Conservation (phyloP, 208 protist species). For the Trypanosoma mega region DNA sequence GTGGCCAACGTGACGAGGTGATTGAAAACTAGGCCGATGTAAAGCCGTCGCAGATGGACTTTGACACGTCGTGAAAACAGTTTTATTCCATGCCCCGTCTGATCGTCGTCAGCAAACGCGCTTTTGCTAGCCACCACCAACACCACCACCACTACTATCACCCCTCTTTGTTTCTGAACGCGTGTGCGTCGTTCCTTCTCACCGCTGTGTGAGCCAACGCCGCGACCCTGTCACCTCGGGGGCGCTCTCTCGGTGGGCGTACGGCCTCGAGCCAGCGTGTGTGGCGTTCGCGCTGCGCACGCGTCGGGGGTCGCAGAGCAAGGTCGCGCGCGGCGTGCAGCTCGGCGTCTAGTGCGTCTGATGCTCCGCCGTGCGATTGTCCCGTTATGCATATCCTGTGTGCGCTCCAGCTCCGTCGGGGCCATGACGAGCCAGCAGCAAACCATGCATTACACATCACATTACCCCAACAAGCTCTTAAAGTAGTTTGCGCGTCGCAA, state of each 20-base stretch:
- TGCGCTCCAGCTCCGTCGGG: conserved; percentile 37
- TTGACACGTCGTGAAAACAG: conserved; percentile 31
- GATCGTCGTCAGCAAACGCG: conserved; percentile 11
- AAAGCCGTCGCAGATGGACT: conserved; percentile 49
- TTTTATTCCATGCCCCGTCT: conserved; percentile 29
- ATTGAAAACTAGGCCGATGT: conserved; percentile 39
- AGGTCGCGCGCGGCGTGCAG: conserved; percentile 29
- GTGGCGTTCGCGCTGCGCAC: conserved; percentile 7
- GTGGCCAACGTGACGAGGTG: conserved; percentile 11
- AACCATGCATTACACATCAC: conserved; percentile 39
- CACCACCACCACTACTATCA: neutral
- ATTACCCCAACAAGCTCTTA: conserved; percentile 14
- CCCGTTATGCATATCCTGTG: conserved; percentile 41
- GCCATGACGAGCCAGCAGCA: conserved; percentile 33
- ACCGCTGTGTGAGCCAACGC: too few relatives aligned
- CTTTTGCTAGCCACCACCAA: neutral
- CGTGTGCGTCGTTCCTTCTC: too few relatives aligned
- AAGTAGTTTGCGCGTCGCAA: conserved; percentile 17
- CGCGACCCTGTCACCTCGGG: conserved; percentile 31
- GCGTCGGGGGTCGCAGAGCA: conserved; percentile 20
- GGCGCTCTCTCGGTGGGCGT: conserved; percentile 34
- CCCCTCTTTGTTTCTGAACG: neutral
- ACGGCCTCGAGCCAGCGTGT: conserved; percentile 28
- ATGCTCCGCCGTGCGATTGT: conserved; percentile 29
- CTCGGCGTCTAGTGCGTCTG: conserved; percentile 23